Evolutionary conservation across 148 eudicot genomes (phyloP).

Genomic region (Arctostaphylos glauca): DNA sequence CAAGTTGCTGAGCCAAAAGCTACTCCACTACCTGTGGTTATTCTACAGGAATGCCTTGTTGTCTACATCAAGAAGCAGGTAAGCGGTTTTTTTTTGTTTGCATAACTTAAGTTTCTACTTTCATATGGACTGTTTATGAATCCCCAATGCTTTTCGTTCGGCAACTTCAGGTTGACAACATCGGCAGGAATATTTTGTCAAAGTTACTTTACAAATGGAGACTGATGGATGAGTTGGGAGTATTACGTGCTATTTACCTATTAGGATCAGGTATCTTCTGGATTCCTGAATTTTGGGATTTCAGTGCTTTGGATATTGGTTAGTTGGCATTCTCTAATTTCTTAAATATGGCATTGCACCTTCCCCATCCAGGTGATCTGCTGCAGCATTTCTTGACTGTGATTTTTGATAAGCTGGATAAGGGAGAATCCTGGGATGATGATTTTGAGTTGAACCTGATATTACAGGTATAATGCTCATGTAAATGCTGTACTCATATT

Average conservation of each 20-base stretch:
- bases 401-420: conserved; percentile 77
- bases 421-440: conserved; percentile 92
- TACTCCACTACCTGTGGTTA: conserved; percentile 68
- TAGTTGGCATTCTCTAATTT: conserved; percentile 12
- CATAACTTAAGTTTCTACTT: neutral
- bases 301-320: neutral
- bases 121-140: neutral
- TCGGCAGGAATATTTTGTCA: conserved; percentile 79
- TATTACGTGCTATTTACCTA: conserved; percentile 84
- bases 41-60: conserved; percentile 85
- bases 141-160: neutral
- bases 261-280: conserved; percentile 79
- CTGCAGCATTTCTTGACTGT: conserved; percentile 89
- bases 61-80: conserved; percentile 88
- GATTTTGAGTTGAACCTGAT: conserved; percentile 93
- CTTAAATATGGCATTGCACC: conserved; percentile 15
- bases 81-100: conserved; percentile 11
- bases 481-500: neutral
- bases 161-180: conserved; percentile 67
- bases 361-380: conserved; percentile 69
- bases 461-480: conserved; percentile 55
- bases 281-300: neutral
- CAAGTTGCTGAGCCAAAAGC: conserved; percentile 56
- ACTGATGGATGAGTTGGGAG: conserved; percentile 91
- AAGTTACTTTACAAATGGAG: conserved; percentile 86